These are phyloP conservation scores for Camelina laxa DNA, from an alignment of 345 rosid genomes.

Conservation along the genomic window DNA sequence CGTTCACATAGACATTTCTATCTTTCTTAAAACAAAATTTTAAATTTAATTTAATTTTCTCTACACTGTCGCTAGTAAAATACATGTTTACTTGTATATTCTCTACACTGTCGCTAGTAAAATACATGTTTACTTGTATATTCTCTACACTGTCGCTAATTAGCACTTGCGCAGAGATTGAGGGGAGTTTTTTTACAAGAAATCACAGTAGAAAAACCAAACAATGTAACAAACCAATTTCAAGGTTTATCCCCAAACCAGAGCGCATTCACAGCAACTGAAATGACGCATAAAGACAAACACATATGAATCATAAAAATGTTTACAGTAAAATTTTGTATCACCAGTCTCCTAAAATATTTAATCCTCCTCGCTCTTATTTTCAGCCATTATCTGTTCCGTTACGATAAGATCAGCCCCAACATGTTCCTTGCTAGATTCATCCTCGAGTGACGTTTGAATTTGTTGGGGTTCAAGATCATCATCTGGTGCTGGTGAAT, in stretches of 20 bases:
- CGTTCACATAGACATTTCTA: no score
- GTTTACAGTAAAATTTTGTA: background rate
- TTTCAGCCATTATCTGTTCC: conserved; percentile 19
- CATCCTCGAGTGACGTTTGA: conserved; percentile 29
- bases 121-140: no score
- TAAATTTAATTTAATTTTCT: no score
- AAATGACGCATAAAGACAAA: conserved; percentile 3
- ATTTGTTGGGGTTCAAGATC: conserved; percentile 20
- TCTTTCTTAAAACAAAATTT: no score
- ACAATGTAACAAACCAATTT: background rate
- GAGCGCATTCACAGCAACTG: background rate
- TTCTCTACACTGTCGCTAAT: no score
- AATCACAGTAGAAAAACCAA: background rate
- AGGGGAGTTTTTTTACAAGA: background rate
- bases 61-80: no score
- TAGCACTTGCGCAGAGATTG: background rate
- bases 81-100: no score
- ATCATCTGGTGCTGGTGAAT: conserved; percentile 27
- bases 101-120: no score
- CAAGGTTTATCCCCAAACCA: conserved; percentile 3
- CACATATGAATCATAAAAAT: background rate
- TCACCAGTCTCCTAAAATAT: background rate
- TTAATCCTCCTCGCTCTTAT: conserved; percentile 23
- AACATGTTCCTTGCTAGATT: conserved; percentile 21
- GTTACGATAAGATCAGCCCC: conserved; percentile 21